Conservation (phyloP, 2,329 filamentous ascomycete genomes). For the Diaporthe humulicola region DNA sequence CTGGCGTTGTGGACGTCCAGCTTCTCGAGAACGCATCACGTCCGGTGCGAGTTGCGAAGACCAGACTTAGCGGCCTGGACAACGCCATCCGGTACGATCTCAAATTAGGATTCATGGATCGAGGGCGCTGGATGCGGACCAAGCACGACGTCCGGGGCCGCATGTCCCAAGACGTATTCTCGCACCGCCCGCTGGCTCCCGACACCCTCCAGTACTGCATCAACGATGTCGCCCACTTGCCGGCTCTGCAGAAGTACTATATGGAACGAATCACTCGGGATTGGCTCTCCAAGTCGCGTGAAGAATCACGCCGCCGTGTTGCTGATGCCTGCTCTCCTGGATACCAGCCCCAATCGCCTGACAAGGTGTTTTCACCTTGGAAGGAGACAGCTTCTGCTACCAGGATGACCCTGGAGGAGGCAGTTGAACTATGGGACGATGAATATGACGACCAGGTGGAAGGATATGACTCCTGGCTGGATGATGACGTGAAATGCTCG, state of each 20-base stretch:
- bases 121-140: background rate
- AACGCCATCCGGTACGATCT: slow-evolving; percentile 37
- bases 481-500: background rate
- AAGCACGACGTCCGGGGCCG: background rate
- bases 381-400: background rate
- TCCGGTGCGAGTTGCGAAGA: slow-evolving; percentile 28
- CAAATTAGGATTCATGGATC: background rate
- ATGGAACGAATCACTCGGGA: slow-evolving; percentile 32
- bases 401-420: background rate
- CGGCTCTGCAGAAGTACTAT: slow-evolving; percentile 39
- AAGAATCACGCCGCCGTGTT: slow-evolving; percentile 39
- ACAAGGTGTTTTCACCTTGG: slow-evolving; percentile 37
- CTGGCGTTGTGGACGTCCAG: slow-evolving; percentile 47
- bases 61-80: slow-evolving; percentile 38
- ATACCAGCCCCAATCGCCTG: slow-evolving; percentile 42
- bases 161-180: slow-evolving; percentile 36
- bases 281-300: slow-evolving; percentile 39
- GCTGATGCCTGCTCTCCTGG: slow-evolving; percentile 31
- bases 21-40: slow-evolving; percentile 47
- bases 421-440: background rate
- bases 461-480: background rate
- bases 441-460: background rate
- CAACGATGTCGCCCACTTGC: slow-evolving; percentile 41
- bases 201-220: slow-evolving; percentile 39
- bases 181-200: slow-evolving; percentile 36